phyloP scores from a whole-genome alignment of 1,284 basidiomycete genomes.

The Sanguinoderma infundibulare region DNA sequence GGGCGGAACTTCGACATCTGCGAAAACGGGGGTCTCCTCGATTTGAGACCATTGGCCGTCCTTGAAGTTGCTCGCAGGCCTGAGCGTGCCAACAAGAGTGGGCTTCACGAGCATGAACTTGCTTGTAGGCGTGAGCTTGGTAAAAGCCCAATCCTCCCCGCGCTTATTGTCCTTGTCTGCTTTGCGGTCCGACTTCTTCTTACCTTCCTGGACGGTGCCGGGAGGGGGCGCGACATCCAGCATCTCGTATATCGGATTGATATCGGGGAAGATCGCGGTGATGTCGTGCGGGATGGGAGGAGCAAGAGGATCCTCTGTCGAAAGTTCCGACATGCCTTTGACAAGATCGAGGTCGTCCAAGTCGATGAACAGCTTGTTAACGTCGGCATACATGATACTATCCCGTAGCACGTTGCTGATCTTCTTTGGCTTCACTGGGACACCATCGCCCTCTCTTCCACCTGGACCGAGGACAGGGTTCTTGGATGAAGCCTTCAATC shows the following conservation, averaged over 20 bases:
- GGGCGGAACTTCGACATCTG: constrained; percentile 48
- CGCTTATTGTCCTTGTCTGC: constrained; percentile 66
- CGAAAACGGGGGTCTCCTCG: constrained; percentile 56
- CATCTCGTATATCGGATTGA: constrained; percentile 55
- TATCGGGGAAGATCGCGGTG: constrained; percentile 36
- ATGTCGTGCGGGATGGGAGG: constrained; percentile 40
- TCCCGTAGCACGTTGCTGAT: constrained; percentile 59
- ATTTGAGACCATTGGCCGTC: constrained; percentile 62
- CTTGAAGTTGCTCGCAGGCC: constrained; percentile 70
- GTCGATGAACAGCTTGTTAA: constrained; percentile 64
- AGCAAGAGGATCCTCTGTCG: constrained; percentile 38
- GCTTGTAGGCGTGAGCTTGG: constrained; percentile 65
- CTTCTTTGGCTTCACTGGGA: constrained; percentile 41
- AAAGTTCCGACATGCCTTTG: constrained; percentile 43
- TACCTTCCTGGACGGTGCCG: constrained; percentile 28
- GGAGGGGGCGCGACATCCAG: constrained; percentile 68
- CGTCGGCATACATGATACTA: constrained; percentile 58
- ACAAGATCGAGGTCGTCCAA: constrained; percentile 43
- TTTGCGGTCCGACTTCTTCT: constrained; percentile 50
- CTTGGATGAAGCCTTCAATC: constrained; percentile 34
- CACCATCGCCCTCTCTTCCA: constrained; percentile 26
- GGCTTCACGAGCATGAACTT: constrained; percentile 73
- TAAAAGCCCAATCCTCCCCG: constrained; percentile 67
- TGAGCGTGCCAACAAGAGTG: constrained; percentile 68
- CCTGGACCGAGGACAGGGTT: constrained; percentile 52